Evolutionary conservation across 306 rosid genomes (phyloP), one percentile per base, ranked within the genome.

Genomic region (Citrullus colocynthis): DNA sequence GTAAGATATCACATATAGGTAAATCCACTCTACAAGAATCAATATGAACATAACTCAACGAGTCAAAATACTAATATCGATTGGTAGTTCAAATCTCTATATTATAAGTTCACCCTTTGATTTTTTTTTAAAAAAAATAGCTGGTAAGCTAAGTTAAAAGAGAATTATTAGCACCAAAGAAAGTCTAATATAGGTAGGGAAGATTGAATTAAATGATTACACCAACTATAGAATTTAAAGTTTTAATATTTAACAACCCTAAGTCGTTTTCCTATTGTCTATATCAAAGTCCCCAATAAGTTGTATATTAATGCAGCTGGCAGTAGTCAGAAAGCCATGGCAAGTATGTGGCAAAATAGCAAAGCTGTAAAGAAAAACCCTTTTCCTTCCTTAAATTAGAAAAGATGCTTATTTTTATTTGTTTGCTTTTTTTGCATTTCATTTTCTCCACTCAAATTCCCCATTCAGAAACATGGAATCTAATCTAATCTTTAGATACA

Each of bases 301-400:
- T 54, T 52, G 63, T 52, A 48, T 74, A 48, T 74, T 54, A 49
- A 74, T 52, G 78, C 78, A 74, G 78, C 78, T 74, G 78, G 78
- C 78, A 74, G 30, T 34, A 74, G 62, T 74, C 78, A 52, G 78
- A 74, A 74, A 10, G 49, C 78, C 63, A 74, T 74, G 78, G 78
- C 63, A 74, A 12, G 17, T 72, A 72, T 72, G 76, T 32, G 77
- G 49, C 78, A 51, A 74, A 74, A 32, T 74, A 54, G 32, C 61
- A 74, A 73, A 51, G 44, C 77, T 74, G 48, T 74, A 32, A 74
- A 52, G 3, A 74, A 74, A 17, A 74, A 7, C 48, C 63, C 6
- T 52, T 73, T 52, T 36, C 15, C 7, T 74, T 74, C 62, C 62
- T 52, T 74, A 74, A 51, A 74, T 28, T 3, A 74, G 1, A 49